Evolutionary conservation across 2,329 filamentous ascomycete genomes (phyloP).

Genomic region (Rutstroemia sydowiana): DNA sequence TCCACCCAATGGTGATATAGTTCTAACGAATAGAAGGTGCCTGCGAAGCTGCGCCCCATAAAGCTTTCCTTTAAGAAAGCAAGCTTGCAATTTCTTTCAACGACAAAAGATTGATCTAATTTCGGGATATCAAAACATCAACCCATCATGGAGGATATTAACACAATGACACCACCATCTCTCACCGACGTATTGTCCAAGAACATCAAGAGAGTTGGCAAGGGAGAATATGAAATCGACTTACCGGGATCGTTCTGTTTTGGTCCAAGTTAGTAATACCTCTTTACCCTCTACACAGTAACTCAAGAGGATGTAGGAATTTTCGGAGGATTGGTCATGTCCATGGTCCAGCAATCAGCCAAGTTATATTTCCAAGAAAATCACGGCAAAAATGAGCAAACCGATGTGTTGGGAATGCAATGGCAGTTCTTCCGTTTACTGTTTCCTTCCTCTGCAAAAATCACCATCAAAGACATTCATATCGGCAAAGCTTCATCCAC

Average conservation of each 20-base stretch:
- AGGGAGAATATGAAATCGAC: background rate
- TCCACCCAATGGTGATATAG: no score
- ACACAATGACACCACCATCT: background rate
- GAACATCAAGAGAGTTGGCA: background rate
- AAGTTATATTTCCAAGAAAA: background rate
- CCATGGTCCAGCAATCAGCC: background rate
- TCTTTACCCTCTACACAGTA: background rate
- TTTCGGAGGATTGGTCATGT: background rate
- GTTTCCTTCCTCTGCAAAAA: background rate
- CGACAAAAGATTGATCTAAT: no score
- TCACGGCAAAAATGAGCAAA: background rate
- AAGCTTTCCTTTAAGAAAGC: no score
- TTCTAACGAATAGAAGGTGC: no score
- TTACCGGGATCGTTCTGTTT: background rate
- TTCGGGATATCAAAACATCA: no score
- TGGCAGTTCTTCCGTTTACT: background rate
- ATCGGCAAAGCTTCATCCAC: background rate
- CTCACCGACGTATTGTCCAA: background rate
- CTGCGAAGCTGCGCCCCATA: no score
- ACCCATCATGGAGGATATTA: background rate
- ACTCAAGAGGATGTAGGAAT: background rate
- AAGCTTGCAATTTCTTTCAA: no score
- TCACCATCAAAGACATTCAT: background rate
- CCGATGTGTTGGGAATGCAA: background rate
- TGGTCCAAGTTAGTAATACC: background rate